Evolutionary conservation across 352 stramenopile genomes (phyloP), one percentile per base, ranked within the genome.

Genomic region (Phytophthora europaea): DNA sequence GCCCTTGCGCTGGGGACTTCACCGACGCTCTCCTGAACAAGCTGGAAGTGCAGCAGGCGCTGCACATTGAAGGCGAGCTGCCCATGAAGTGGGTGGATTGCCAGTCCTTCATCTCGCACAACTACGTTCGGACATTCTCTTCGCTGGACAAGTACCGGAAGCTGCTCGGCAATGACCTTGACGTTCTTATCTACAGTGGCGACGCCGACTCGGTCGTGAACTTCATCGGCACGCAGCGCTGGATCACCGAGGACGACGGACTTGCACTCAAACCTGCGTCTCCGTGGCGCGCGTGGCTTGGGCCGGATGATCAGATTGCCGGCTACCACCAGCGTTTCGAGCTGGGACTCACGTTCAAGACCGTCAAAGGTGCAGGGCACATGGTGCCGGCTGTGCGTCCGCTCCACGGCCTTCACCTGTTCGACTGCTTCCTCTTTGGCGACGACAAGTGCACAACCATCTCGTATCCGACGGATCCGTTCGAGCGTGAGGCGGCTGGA

Each of bases 361-460:
- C 93, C 1, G 92, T 98, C 72, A 94, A 97, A 53, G 94, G 92
- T 28, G 90, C 90, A 2, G 95, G 95, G 5, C 93, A 98, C 76
- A 95, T 98, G 85, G 94, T 93, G 22, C 84, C 86, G 0, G 81
- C 78, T 16, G 84, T 92, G 34, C 82, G 85, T 61, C 88, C 88
- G 56, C 69, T 89, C 9, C 83, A 90, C 23, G 81, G 80, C n/a
- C 78, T 92, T 18, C 63, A 88, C 65, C 75, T 94, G 40, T 89
- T 94, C 33, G 83, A 94, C 56, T 89, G 84, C 69, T 94, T 94
- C 83, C 73, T 96, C 23, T 82, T 81, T 22, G 83, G 81, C 54
- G 68, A 89, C 51, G 72, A 90, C 20, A 70, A 73, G 23, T 93
- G 84, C 57, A 75, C 72, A 6, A 58, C 43, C 1, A 90, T 93